Evolutionary conservation across 1,284 basidiomycete species (phyloP), one percentile per base, ranked within the genome.

Genomic region (Lentinula novae-zelandiae): DNA sequence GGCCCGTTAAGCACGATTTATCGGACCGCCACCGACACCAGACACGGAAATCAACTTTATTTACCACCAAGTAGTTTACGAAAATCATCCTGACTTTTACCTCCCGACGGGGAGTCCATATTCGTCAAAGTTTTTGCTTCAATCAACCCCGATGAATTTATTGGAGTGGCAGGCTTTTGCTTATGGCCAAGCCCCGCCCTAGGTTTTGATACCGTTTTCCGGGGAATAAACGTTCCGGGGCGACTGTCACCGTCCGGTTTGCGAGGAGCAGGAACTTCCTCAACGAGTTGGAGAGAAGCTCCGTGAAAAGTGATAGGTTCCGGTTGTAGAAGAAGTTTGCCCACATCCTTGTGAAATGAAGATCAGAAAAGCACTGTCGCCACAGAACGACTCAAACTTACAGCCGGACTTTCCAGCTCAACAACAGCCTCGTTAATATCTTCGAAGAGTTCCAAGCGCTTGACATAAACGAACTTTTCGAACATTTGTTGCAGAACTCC

Each of bases 401-500:
- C 93, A 46, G 90, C 86, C 36, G 81, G 78, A 58, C 76, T 89
- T 59, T 87, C 83, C 31, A 96, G 77, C 70, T 95, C 92, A 1
- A 90, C 87, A 0, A 90, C 75, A 1, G 94, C 95, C 70, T 95
- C 87, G 15, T 80, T 75, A 51, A 73, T 75, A 58, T 86, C 82
- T 7, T 75, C 72, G 66, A 93, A 90, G 1, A 96, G 79, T 68
- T 95, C 92, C 0, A 96, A 81, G 1, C 90, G 83, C 58, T 82
- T 86, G 33, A 97, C 86, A 4, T 77, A 73, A 0, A 84, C 84
- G 50, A 90, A 73, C 73, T 93, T 95, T 71, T 95, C 92, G 6
- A 98, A 76, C 0, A 78, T 77, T 76, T 98, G 95, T 68, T 98
- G 95, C 22, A 98, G 73, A 1, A 97, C 76, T 0, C 90, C 95